A percentile compares a stretch with the other conserved stretches of the same genome.
phyloP scores from a whole-genome alignment of 805 yeast genomes.

The Yamadazyma takamatsuzukensis region DNA sequence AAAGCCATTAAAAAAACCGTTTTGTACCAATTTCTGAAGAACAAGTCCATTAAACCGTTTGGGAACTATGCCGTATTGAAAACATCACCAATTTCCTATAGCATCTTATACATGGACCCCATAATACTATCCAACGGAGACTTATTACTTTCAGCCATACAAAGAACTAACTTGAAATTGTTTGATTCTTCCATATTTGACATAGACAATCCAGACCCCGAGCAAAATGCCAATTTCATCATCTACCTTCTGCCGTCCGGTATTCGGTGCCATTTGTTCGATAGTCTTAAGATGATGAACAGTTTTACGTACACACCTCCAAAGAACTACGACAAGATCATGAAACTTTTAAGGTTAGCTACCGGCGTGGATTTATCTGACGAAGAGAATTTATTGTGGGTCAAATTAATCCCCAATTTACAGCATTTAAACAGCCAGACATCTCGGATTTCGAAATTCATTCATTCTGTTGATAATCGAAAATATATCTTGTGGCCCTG shows the following conservation, averaged over 20 bases:
- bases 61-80: conserved; percentile 32
- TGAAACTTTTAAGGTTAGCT: conserved; percentile 30
- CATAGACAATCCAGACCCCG: conserved; percentile 7
- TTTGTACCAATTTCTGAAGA: conserved; percentile 27
- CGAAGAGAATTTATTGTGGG: conserved; percentile 45
- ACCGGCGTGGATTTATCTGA: conserved; percentile 28
- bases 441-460: conserved; percentile 55
- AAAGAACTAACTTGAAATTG: conserved; percentile 21
- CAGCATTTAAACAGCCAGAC: conserved; percentile 68
- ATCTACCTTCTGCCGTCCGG: conserved; percentile 42
- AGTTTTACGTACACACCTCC: conserved; percentile 23
- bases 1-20: conserved; percentile 39
- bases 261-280: conserved; percentile 40
- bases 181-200: conserved; percentile 22
- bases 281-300: conserved; percentile 17
- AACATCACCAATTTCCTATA: conserved; percentile 7
- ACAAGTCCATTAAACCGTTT: conserved; percentile 25
- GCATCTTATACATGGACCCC: conserved; percentile 33
- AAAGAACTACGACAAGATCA: conserved; percentile 17
- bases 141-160: conserved; percentile 27
- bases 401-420: conserved; percentile 64
- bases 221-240: conserved; percentile 21
- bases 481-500: conserved; percentile 73
- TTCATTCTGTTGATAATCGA: conserved; percentile 48
- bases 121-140: conserved; percentile 37